A percentile compares a stretch with the other conserved stretches of the same genome.
Evolutionary conservation across 768 basidiomycete genomes (phyloP).

Genomic region (Lactarius pseudohatsudake): DNA sequence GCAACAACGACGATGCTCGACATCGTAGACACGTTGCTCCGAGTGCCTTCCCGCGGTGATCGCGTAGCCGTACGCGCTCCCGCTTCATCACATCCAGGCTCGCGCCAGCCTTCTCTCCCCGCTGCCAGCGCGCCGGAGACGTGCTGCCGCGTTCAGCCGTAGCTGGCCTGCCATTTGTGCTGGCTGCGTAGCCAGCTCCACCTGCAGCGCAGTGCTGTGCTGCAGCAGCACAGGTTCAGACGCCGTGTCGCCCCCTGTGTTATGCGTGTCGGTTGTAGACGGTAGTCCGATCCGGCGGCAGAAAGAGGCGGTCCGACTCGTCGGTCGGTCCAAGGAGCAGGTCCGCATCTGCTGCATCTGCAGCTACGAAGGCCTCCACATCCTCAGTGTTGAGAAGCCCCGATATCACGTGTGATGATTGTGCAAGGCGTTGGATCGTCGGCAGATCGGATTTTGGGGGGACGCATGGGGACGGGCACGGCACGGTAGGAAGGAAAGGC

Average conservation of each 20-base stretch:
- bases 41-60: constrained; percentile 38
- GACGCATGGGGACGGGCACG: background rate
- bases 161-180: too few species aligned
- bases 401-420: constrained; percentile 31
- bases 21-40: constrained; percentile 55
- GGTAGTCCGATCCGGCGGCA: constrained; percentile 28
- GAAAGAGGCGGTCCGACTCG: constrained; percentile 33
- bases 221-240: too few species aligned
- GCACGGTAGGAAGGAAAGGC: background rate
- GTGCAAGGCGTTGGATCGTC: constrained; percentile 4
- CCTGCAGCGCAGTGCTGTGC: too few species aligned
- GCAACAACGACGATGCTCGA: constrained; percentile 55
- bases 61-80: too few species aligned
- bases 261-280: background rate
- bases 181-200: too few species aligned
- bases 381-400: constrained; percentile 2
- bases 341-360: background rate
- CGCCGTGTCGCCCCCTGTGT: background rate
- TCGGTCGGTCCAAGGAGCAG: constrained; percentile 15
- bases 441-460: constrained; percentile 39
- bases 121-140: too few species aligned
- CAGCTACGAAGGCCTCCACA: background rate
- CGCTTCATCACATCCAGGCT: too few species aligned
- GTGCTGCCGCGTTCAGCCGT: too few species aligned
- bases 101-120: too few species aligned